Conservation (phyloP, 768 basidiomycete genomes). For the Boletellus ananas region DNA sequence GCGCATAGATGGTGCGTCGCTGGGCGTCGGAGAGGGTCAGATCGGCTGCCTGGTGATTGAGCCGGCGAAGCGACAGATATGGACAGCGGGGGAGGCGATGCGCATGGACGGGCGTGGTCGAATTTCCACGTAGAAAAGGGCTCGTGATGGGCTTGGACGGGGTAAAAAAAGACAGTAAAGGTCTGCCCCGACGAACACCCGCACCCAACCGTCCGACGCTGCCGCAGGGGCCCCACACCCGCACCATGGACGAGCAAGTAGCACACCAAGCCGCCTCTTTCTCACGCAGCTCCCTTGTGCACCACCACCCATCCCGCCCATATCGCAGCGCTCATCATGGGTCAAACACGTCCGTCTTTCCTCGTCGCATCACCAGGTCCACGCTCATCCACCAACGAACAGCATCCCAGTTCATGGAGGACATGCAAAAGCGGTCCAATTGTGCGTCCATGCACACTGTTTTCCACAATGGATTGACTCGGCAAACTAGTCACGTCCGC, state of each 20-base stretch:
- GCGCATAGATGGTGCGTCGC: conserved; percentile 76
- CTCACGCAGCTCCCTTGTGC: conserved; percentile 16
- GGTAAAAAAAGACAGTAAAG: conserved; percentile 1
- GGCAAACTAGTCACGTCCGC: conserved; percentile 75
- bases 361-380: neutral
- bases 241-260: conserved; percentile 12
- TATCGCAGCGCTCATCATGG: conserved; percentile 47
- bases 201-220: conserved; percentile 3
- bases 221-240: conserved; percentile 13
- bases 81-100: conserved; percentile 16
- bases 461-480: conserved; percentile 7
- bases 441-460: conserved; percentile 56
- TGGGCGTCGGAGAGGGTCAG: conserved; percentile 47
- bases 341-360: conserved; percentile 70
- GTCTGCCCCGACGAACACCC: conserved; percentile 1
- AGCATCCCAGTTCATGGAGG: conserved; percentile 96
- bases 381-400: conserved; percentile 11
- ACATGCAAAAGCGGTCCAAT: conserved; percentile 96
- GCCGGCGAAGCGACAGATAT: conserved; percentile 10
- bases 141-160: conserved; percentile 6
- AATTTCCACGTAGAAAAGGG: conserved; percentile 27
- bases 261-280: conserved; percentile 7
- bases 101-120: conserved; percentile 7
- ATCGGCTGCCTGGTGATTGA: neutral
- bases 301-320: neutral